Percentiles rank a stretch among this genome's conserved stretches.
phyloP scores from a whole-genome alignment of 257 asterid species.

The Jacaranda mimosifolia region DNA sequence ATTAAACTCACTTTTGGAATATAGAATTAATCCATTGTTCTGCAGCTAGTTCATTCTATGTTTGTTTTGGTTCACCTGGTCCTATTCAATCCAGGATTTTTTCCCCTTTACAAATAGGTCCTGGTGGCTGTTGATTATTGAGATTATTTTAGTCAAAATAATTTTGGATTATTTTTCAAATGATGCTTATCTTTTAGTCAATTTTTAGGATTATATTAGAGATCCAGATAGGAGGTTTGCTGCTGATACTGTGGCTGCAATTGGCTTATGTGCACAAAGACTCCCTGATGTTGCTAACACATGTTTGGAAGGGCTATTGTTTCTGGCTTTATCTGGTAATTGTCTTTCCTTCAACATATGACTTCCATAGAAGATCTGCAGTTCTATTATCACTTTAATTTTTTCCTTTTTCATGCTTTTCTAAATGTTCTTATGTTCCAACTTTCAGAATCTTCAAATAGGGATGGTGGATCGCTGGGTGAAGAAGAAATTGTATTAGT shows the following conservation, averaged over 20 bases:
- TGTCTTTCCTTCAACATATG: conserved; percentile 35
- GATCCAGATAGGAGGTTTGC: conserved; percentile 96
- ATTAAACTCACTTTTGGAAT: conserved; percentile 16
- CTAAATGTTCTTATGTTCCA: conserved; percentile 32
- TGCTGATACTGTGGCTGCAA: conserved; percentile 93
- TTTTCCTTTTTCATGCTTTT: conserved; percentile 7
- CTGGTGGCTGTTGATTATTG: conserved; percentile 10
- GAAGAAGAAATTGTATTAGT: conserved; percentile 79
- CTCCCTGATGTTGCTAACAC: conserved; percentile 72
- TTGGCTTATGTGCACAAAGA: conserved; percentile 84
- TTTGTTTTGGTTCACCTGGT: conserved; percentile 20
- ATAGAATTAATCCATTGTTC: conserved; percentile 10
- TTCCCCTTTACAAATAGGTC: neutral
- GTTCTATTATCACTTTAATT: conserved; percentile 12
- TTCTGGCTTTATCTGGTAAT: conserved; percentile 75
- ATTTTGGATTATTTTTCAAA: conserved; percentile 19
- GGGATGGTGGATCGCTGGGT: conserved; percentile 53
- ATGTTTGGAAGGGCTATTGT: conserved; percentile 86
- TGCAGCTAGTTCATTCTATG: neutral
- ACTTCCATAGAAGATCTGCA: conserved; percentile 29
- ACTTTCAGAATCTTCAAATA: conserved; percentile 65
- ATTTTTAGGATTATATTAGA: conserved; percentile 85
- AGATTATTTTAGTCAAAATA: conserved; percentile 25
- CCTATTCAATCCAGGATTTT: neutral
- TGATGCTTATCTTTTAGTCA: conserved; percentile 45